These are phyloP conservation scores for Lactarius akahatsu DNA, from an alignment of 768 basidiomycete genomes.

Conservation along the genomic window DNA sequence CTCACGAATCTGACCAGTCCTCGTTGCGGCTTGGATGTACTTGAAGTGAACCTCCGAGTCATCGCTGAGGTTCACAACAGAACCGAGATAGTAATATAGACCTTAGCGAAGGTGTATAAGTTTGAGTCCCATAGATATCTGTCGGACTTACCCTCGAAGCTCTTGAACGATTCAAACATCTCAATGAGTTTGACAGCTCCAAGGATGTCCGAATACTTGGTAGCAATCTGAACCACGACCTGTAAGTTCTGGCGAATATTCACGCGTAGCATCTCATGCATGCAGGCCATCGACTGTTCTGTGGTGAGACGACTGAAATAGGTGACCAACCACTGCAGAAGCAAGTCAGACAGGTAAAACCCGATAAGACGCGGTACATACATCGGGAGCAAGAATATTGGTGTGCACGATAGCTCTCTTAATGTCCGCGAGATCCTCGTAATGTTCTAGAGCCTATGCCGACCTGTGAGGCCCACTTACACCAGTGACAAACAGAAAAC, in stretches of 20 bases:
- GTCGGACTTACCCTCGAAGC: constrained; percentile 72
- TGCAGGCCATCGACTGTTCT: constrained; percentile 93
- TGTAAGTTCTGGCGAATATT: constrained; percentile 98
- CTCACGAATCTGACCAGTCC: constrained; percentile 97
- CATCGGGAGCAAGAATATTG: constrained; percentile 78
- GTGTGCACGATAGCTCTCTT: constrained; percentile 97
- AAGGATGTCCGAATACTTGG: constrained; percentile 97
- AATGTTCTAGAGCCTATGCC: constrained; percentile 91
- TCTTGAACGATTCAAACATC: constrained; percentile 98
- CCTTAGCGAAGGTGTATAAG: constrained; percentile 42
- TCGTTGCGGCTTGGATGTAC: constrained; percentile 98
- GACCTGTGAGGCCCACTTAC: constrained; percentile 1
- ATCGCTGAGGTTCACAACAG: constrained; percentile 93
- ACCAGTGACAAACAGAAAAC: constrained; percentile 32
- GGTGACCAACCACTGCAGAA: constrained; percentile 82
- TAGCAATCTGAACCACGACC: constrained; percentile 94
- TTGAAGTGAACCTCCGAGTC: constrained; percentile 99
- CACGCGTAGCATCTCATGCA: constrained; percentile 95
- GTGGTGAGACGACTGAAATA: constrained; percentile 97
- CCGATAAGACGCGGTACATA: constrained; percentile 39
- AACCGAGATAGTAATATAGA: constrained; percentile 98
- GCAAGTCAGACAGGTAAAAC: background rate
- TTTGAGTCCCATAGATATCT: constrained; percentile 5
- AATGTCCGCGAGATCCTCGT: constrained; percentile 97
- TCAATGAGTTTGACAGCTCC: constrained; percentile 97